Evolutionary conservation across 1,284 basidiomycete genomes (phyloP).

Genomic region (Tremellales sp.): DNA sequence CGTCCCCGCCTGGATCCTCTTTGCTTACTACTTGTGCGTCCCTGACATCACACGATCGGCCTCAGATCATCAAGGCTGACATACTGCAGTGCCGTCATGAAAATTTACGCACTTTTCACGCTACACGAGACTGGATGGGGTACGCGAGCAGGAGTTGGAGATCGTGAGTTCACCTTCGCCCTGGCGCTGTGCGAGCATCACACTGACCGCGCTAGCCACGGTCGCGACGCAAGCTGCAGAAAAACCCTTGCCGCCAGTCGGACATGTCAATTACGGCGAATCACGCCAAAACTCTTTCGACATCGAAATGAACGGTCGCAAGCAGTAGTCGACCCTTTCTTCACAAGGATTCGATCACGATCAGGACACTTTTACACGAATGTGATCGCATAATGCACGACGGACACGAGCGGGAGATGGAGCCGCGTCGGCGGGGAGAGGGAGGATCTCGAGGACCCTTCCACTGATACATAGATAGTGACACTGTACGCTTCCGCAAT

Average conservation of each 20-base stretch:
- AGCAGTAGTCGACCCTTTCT: too few species aligned
- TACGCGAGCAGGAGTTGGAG: constrained; percentile 82
- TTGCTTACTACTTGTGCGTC: constrained; percentile 63
- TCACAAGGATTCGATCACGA: too few species aligned
- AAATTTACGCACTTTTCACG: constrained; percentile 74
- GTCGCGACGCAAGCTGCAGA: constrained; percentile 38
- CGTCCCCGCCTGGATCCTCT: constrained; percentile 84
- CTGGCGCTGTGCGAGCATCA: background rate
- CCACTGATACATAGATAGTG: too few species aligned
- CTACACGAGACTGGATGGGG: constrained; percentile 89
- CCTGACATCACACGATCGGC: background rate
- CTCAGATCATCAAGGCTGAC: background rate
- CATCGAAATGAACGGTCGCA: constrained; percentile 30
- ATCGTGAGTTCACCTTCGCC: constrained; percentile 49
- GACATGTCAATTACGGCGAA: constrained; percentile 9
- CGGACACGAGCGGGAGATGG: too few species aligned
- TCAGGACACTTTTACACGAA: too few species aligned
- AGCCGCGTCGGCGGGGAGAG: too few species aligned
- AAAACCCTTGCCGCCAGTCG: constrained; percentile 13
- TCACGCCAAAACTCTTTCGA: constrained; percentile 21
- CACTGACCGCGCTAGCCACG: constrained; percentile 16
- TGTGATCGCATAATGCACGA: too few species aligned
- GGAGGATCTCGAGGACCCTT: too few species aligned
- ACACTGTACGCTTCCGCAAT: too few species aligned
- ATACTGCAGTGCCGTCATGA: constrained; percentile 72